Conservation (phyloP, 805 yeast genomes). For the Candida pseudoglaebosa region DNA sequence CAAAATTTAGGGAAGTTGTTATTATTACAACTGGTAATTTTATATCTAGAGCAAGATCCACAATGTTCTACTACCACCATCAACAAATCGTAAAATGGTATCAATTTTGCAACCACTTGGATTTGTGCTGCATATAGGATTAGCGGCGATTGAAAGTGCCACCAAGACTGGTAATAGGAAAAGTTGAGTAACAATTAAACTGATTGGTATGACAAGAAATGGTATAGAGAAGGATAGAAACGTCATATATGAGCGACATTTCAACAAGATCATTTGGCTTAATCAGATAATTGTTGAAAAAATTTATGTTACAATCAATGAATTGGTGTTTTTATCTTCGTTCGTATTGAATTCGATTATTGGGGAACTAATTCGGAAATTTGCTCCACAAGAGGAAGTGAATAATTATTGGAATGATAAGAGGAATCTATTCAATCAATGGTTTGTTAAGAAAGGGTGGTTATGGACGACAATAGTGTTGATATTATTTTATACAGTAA, state of each 20-base stretch:
- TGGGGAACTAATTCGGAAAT: constrained; percentile 48
- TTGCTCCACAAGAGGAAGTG: constrained; percentile 44
- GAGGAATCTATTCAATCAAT: constrained; percentile 62
- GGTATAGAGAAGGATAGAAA: not conserved
- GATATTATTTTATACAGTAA: constrained; percentile 18
- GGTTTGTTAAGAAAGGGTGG: constrained; percentile 91
- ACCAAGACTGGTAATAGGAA: too few relatives aligned
- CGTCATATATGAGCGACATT: constrained; percentile 10
- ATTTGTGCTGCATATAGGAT: not conserved
- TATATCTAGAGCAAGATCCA: too few relatives aligned
- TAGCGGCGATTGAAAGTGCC: not conserved
- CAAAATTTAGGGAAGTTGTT: too few relatives aligned
- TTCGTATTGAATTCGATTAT: constrained; percentile 39
- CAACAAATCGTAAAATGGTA: not conserved
- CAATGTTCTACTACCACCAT: too few relatives aligned
- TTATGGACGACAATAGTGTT: constrained; percentile 62
- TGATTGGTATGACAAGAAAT: not conserved
- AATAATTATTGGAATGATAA: constrained; percentile 55
- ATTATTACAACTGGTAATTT: too few relatives aligned
- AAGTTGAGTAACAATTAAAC: too few relatives aligned
- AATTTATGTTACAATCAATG: constrained; percentile 17
- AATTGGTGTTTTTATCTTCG: constrained; percentile 27
- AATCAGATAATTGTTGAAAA: constrained; percentile 3
- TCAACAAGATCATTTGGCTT: not conserved
- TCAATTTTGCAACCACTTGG: not conserved